Evolutionary conservation across 352 stramenopile genomes (phyloP), one percentile per base, ranked within the genome.

Genomic region (Pythium biforme): DNA sequence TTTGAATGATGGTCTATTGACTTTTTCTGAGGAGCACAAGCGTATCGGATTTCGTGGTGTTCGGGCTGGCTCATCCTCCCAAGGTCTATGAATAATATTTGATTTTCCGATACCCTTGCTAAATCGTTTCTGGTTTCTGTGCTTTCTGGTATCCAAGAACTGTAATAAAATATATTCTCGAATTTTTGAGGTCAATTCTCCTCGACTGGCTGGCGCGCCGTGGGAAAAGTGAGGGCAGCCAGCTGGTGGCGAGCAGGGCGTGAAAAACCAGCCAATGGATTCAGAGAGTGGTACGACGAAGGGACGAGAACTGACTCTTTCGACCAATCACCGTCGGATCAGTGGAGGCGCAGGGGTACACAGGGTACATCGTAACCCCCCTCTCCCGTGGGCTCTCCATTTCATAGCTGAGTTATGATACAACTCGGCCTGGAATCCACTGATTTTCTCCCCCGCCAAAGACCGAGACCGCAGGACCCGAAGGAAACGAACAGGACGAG

Each of bases 381-480:
- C 22, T 25, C 25, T 22, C 22, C 23, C 46, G 20, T 31, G 20
- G 27, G 23, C 45, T 51, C 51, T 22, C 58, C 22, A 33, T 51
- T 52, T 60, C 52, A 66, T 25, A 31, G 31, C 59, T 66, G 51
- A 66, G 59, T 60, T 61, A 66, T 66, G 59, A 66, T 66, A 55
- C 52, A 47, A 59, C 40, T 48, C 39, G 54, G 20, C 22, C 31
- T 59, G 51, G 51, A 66, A 66, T 66, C 59, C 59, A 60, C 59
- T 58, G 59, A 66, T 66, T 66, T 34, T 52, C 41, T 39, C 27
- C 40, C 34, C 34, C 8, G 14, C 34, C 5, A 41, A 41, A 41
- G 34, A 10, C 34, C 4, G 52, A 48, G 26, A 43, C 26, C 27
- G 49, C 26, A n/a, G 22, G 41, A 43, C 52, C 15, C 41, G 40